Evolutionary conservation across 192 early-diverging fungal species (phyloP), one percentile per base, ranked within the genome.

Genomic region (Thoreauomyces humboldtii): DNA sequence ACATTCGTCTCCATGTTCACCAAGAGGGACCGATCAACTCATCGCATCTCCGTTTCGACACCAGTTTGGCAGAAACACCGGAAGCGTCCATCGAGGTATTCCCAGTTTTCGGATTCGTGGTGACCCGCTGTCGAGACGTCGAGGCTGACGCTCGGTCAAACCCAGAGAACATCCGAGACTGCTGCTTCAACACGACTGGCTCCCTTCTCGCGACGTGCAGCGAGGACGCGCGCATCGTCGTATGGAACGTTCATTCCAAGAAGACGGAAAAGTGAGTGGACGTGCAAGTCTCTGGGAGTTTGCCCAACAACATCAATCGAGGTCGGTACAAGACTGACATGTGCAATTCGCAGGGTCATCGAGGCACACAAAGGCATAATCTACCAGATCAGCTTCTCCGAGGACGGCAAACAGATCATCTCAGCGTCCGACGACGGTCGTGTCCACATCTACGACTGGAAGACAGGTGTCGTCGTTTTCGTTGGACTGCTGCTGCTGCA

Each of bases 401-500:
- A 31, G 24, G 77, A 77, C 59, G 63, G 61, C 19, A 76, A 77
- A 38, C n/a, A 51, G 7, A 31, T 85, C 7, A 36, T 72, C 35
- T 79, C 81, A 15, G 71, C 55, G 11, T 64, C 77, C 0, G 83
- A 81, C 43, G 83, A 85, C 54, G 83, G 83, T 33, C 46, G 63
- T 14, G 69, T 85, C 19, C 52, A 71, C 15, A 51, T 83, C 4
- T 85, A 81, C 80, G 74, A 84, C 14, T 84, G 82, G 79, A 67
- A 45, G 29, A 74, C 73, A n/a, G 81, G 81, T 74, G 41, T 14
- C 37, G 19, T 27, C 50, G 32, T 27, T 5, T n/a, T n/a, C n/a
- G n/a, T n/a, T n/a, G n/a, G n/a, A n/a, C n/a, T n/a, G n/a, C n/a
- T n/a, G n/a, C n/a, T n/a, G n/a, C n/a, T n/a, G n/a, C n/a, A n/a